These are phyloP conservation scores for Lyophyllum shimeji DNA, from an alignment of 768 basidiomycete genomes.

Conservation along the genomic window DNA sequence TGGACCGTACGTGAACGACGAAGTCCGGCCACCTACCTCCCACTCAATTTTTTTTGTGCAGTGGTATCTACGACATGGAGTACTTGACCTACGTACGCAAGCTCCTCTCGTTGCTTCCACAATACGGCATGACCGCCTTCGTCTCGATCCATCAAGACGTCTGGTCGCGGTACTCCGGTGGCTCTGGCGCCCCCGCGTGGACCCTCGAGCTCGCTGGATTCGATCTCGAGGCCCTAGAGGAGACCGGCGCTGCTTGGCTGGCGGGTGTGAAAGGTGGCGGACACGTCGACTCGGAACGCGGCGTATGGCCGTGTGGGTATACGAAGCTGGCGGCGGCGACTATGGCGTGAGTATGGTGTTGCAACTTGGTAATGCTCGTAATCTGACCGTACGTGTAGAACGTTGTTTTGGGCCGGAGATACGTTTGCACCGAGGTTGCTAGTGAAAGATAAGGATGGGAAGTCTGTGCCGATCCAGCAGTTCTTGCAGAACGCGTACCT, in stretches of 20 bases:
- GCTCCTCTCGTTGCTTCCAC: conserved; percentile 66
- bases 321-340: conserved; percentile 91
- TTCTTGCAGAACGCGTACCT: conserved; percentile 85
- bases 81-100: conserved; percentile 79
- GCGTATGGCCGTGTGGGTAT: conserved; percentile 93
- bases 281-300: conserved; percentile 73
- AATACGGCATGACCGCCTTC: conserved; percentile 73
- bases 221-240: conserved; percentile 75
- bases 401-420: conserved; percentile 92
- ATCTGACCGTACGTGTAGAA: conserved; percentile 43
- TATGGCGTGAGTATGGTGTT: conserved; percentile 66
- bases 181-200: conserved; percentile 97
- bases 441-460: conserved; percentile 44
- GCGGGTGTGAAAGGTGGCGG: conserved; percentile 77
- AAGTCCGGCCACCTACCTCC: neutral
- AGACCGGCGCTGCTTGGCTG: conserved; percentile 86
- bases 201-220: conserved; percentile 87
- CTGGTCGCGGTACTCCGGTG: conserved; percentile 93
- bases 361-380: neutral
- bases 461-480: conserved; percentile 66
- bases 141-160: conserved; percentile 92
- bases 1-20: conserved; percentile 72
- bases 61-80: conserved; percentile 80
- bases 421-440: conserved; percentile 77
- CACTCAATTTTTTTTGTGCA: conserved; percentile 23